Evolutionary conservation across 2,329 filamentous ascomycete genomes (phyloP).

Genomic region (Diatrype stigma): DNA sequence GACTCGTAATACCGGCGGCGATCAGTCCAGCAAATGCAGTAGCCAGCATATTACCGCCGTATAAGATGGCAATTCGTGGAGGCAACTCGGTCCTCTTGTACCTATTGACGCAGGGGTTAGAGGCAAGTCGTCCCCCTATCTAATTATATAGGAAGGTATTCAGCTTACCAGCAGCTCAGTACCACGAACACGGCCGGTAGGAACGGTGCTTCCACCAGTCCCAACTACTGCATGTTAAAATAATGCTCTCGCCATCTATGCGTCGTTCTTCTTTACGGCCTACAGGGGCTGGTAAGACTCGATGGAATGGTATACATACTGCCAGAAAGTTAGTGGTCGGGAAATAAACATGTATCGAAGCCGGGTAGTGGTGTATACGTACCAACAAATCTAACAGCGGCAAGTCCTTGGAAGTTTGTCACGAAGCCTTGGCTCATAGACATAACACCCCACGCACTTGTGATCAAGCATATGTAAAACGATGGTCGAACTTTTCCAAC

Average conservation of each 20-base stretch:
- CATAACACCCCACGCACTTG: conserved; percentile 21
- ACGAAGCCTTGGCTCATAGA: conserved; percentile 30
- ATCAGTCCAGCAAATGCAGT: conserved; percentile 33
- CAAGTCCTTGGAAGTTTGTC: conserved; percentile 14
- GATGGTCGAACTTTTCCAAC: conserved; percentile 17
- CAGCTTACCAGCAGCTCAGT: conserved; percentile 28
- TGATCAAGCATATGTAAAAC: conserved; percentile 18
- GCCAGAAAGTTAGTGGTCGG: too few species aligned
- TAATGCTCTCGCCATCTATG: not conserved
- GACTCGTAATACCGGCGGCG: conserved; percentile 28
- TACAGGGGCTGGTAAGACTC: too few species aligned
- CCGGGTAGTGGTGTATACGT: not conserved
- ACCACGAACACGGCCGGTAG: conserved; percentile 15
- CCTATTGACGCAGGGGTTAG: not conserved
- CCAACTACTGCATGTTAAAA: not conserved
- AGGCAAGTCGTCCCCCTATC: too few species aligned
- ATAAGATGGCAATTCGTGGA: conserved; percentile 30
- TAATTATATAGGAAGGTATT: too few species aligned
- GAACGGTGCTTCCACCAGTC: conserved; percentile 8
- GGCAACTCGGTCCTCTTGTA: conserved; percentile 36
- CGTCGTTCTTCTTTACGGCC: not conserved
- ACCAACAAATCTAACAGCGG: conserved; percentile 13
- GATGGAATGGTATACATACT: not conserved
- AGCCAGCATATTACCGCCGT: conserved; percentile 31
- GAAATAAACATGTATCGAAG: too few species aligned